Base-by-base conservation (phyloP, 305 asterid species). In the Lippia alba region DNA sequence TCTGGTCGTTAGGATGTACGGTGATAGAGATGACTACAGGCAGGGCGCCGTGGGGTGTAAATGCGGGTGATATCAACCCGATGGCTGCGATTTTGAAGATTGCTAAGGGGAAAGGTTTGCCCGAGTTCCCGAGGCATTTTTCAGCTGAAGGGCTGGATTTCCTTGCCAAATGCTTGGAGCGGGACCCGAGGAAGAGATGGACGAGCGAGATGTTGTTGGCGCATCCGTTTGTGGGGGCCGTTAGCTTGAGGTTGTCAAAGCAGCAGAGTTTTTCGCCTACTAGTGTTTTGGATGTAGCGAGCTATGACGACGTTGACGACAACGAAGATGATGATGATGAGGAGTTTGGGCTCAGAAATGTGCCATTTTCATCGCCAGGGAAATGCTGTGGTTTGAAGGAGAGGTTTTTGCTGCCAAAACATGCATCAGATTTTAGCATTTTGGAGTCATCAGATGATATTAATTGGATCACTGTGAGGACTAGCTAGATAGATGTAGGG, bases 11-110 rank as follows among this genome's bases (percentile, higher is more conserved):
- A 15, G 94, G 89, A 0, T 85, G 94, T 45, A 82, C 91, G 4
- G 74, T 88, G 6, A 82, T 85, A 12, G 94, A 88, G 75, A 84
- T 86, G 94, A 88, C 85, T 40, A 86, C 87, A 0, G 94, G 91
- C 0, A 64, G 67, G 69, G 80, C 85, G 0, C 88, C 91, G 0
- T 88, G 94, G 94, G 72, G 70, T 4, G 59, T 53, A 6, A 74
- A 75, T 18, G 56, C 30, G 3, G 32, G 74, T 5, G 57, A 8
- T 18, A 36, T 36, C 9, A 81, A 86, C 55, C 84, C 84, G 8
- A 63, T 76, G 78, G 84, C 79, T 53, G 72, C 64, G 3, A 14
- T 86, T 55, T 24, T 86, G 30, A 77, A 53, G 75, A 82, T 86
- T 45, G 88, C 86, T 0, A 75, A 75, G 12, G 83, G 88, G 36